Base-by-base conservation (phyloP, 352 stramenopile genomes). In the Phytopythium montanum region DNA sequence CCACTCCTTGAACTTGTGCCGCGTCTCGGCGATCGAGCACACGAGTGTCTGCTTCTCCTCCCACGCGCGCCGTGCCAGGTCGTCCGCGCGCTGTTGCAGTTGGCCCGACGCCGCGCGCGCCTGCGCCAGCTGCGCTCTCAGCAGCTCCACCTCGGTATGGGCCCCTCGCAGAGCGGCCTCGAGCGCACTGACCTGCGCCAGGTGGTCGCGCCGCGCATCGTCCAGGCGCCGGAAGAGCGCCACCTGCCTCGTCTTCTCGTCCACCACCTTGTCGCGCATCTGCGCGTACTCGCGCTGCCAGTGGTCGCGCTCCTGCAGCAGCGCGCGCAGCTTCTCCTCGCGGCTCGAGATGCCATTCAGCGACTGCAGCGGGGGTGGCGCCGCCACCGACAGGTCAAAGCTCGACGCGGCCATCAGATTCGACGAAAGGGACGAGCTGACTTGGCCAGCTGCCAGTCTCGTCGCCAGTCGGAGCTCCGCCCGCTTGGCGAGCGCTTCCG, bases 1-100 rank as follows among this genome's bases (percentile, higher is more conserved):
- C 77, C 80, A 90, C 21, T 87, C 77, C 13, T 77, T 77, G 53
- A 90, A 88, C 31, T 88, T 88, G 46, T 70, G 65, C 8, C 75
- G 66, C n/a, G 73, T 82, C 57, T 90, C 77, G 10, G 74, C 66
- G 31, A 88, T 69, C 29, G 69, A 75, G 8, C 67, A 78, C 8
- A 79, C 79, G 13, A 90, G 65, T 26, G 72, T 72, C 28, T 90
- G 71, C 41, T 75, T 77, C 51, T 90, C 80, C 8, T 81, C 68
- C 14, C 63, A 56, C 2, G 75, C 70, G 16, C 74, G 76, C 19
- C 69, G 66, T 10, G 69, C 62, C 39, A 76, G 49, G 6, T 79
- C 72, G 7, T 79, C 71, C 26, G 75, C 39, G 1, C 39, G 39
- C 26, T 52, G 38, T 28, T 59, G 38, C 26, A 52, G 18, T 6